These are phyloP conservation scores for Kwoniella pini DNA, from an alignment of 768 basidiomycete species.

Conservation along the genomic window DNA sequence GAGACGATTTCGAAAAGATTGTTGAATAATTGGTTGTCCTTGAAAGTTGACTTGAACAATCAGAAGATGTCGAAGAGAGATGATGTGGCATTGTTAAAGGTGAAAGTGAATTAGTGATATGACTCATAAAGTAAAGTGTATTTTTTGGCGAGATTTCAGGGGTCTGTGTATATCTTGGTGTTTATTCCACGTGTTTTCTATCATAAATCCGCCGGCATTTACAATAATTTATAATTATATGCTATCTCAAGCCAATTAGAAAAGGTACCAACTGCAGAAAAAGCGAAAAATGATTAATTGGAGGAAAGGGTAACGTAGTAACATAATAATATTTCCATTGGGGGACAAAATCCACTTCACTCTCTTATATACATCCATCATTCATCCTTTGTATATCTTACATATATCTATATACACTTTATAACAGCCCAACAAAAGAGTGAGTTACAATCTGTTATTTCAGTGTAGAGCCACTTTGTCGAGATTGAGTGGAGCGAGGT, in stretches of 20 bases:
- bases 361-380: conserved; percentile 2
- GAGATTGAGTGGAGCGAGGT: not conserved
- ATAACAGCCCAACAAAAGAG: conserved; percentile 1
- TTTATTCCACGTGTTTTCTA: no score
- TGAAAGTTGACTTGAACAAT: not conserved
- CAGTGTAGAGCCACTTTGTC: not conserved
- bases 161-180: no score
- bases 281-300: no score
- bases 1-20: not conserved
- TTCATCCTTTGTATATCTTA: not conserved
- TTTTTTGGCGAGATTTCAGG: not conserved
- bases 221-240: no score
- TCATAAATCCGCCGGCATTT: no score
- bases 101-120: not conserved
- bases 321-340: no score
- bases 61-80: not conserved
- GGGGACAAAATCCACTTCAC: no score
- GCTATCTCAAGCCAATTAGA: no score
- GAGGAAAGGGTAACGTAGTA: no score
- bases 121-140: no score
- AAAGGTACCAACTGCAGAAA: no score
- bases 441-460: not conserved
- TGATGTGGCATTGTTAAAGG: not conserved
- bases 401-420: not conserved
- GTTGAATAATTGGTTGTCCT: not conserved